Conservation (phyloP, 225 moss, liverwort and hornwort genomes). For the Pseudoscleropodium purum region DNA sequence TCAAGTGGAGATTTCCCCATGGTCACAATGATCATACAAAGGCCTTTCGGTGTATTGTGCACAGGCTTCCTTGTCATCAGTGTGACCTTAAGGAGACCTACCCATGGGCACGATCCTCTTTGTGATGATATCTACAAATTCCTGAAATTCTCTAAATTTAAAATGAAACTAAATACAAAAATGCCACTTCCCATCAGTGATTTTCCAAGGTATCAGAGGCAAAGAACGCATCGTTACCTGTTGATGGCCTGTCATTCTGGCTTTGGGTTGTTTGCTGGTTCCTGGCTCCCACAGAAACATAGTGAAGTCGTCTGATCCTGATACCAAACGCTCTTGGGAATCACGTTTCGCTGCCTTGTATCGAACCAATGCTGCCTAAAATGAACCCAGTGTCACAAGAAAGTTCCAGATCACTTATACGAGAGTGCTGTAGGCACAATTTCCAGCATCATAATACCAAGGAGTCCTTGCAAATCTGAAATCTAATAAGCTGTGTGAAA, state of each 20-base stretch:
- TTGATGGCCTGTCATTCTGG: constrained; percentile 90
- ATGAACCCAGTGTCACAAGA: not conserved
- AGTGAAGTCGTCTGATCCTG: constrained; percentile 96
- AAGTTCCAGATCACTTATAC: not conserved
- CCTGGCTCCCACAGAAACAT: constrained; percentile 99
- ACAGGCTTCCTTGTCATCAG: not conserved
- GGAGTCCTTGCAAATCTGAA: not conserved
- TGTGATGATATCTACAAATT: not conserved
- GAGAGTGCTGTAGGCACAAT: not conserved
- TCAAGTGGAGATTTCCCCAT: not conserved
- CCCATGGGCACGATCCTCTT: not conserved
- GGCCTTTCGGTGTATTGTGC: not conserved
- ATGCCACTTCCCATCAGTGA: not conserved
- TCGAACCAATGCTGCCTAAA: constrained; percentile 65
- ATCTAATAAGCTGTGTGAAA: not conserved
- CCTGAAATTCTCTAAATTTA: not conserved
- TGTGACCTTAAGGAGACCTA: not conserved
- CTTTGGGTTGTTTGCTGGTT: constrained; percentile 69
- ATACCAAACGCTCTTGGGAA: constrained; percentile 80
- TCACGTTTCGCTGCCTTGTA: constrained; percentile 68
- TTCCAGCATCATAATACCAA: not conserved
- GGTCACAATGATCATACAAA: not conserved
- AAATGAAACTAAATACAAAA: not conserved
- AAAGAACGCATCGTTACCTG: constrained; percentile 28
- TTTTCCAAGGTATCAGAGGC: not conserved